These are phyloP conservation scores for Fraxinus pennsylvanica DNA, from an alignment of 257 asterid genomes.

Conservation along the genomic window DNA sequence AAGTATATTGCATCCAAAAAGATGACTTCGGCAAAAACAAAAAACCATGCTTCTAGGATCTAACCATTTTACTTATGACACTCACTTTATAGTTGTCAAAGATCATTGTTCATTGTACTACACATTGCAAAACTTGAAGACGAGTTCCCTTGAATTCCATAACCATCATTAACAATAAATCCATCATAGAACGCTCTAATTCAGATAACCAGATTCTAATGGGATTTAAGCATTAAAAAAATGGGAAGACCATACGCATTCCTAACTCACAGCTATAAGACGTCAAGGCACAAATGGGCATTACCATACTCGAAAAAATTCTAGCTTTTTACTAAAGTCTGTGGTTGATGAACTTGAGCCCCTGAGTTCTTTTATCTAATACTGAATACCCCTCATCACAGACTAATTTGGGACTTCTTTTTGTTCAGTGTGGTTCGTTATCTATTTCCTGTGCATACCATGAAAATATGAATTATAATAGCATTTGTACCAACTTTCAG, in stretches of 20 bases:
- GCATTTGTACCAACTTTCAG: slow-evolving; percentile 13
- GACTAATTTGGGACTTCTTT: slow-evolving; percentile 2
- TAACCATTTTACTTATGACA: not conserved
- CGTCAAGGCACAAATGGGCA: not conserved
- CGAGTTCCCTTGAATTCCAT: not conserved
- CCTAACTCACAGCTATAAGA: not conserved
- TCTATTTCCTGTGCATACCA: not conserved
- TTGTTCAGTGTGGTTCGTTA: slow-evolving; percentile 4
- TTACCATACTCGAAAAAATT: not conserved
- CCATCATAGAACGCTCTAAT: not conserved
- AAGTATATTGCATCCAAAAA: not conserved
- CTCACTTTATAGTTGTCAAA: not conserved
- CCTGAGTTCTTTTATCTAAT: not conserved
- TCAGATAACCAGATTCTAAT: not conserved
- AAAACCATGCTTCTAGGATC: not conserved
- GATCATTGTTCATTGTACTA: not conserved
- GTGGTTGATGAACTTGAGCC: slow-evolving; percentile 10
- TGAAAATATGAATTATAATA: slow-evolving; percentile 18
- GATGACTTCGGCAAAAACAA: not conserved
- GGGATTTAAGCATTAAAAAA: not conserved
- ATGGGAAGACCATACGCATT: not conserved
- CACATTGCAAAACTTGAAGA: not conserved
- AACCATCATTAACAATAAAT: not conserved
- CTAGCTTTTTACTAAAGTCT: slow-evolving; percentile 20
- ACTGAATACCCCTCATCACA: slow-evolving; percentile 1